Base-by-base conservation (phyloP, 331 rosid genomes). In the Rhamnella rubrinervis region DNA sequence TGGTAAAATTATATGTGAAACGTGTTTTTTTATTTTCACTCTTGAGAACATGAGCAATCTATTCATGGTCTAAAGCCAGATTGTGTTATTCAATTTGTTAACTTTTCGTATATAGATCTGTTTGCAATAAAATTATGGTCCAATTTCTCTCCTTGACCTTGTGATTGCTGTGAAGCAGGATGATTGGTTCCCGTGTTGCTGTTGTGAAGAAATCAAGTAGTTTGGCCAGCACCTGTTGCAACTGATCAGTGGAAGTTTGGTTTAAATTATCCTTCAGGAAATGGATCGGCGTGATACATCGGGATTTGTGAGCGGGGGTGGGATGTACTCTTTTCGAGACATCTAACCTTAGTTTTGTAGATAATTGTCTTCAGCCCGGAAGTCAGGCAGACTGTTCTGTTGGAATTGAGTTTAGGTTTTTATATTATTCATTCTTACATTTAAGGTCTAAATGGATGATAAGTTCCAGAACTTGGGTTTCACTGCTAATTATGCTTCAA, bases 291-390 rank as follows among this genome's bases (percentile, higher is more conserved):
- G 87, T 2, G 99, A 95, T 83, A 95, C 99, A 44, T 95, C 99
- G 0, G 99, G 97, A 77, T 95, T 95, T 85, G 99, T 95, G 56
- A 95, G 99, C n/a, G 99, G 99, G 82, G 99, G 96, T 66, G 88
- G 79, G 72, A 73, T 75, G 56, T 64, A 53, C 85, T 65, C 77
- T 67, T 74, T 59, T 68, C 18, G 81, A 84, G 68, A 53, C 82
- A 66, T 83, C 91, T 91, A 77, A 87, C 86, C 61, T 63, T 87
- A 78, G 77, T 76, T 75, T 78, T 81, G 86, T 91, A 83, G 74
- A 75, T 80, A 75, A 31, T 66, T 63, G 71, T 61, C 73, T 68
- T 65, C 61, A 58, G 67, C 86, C 81, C 51, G 55, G 87, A 83
- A 81, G 79, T 77, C 79, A 74, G 88, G 89, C 72, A 59, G 81